Base-by-base conservation (phyloP, 176 grass and related monocot genomes). In the Puccinellia tenuiflora region DNA sequence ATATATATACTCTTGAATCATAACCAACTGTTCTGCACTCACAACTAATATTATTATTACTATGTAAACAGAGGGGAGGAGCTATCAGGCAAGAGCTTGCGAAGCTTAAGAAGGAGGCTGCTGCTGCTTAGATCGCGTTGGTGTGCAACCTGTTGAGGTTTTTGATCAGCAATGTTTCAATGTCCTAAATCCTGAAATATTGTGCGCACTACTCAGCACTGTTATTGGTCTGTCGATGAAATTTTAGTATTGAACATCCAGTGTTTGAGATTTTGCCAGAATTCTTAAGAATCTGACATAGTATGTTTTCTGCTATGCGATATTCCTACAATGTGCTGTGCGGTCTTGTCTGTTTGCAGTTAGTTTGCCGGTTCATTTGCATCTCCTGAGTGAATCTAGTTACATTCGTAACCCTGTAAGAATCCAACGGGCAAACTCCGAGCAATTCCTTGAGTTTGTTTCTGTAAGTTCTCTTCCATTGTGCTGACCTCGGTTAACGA, bases 21-120 rank as follows among this genome's bases (percentile, higher is more conserved):
- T 30, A 13, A 2, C 8, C 5, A 7, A 56, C 13, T 67, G 31
- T 50, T 22, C 1, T 69, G 15, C 22, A 43, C 34, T 25, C 17
- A n/a, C n/a, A n/a, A 8, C 54, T 82, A 45, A 81, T 52, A 50
- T 6, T 72, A 9, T 53, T 42, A 40, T 64, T 56, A 7, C 7
- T 30, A n/a, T 57, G 24, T 91, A 52, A 83, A 60, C 92, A 97
- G 95, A 92, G 95, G 42, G 92, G 90, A 51, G 88, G 95, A 39
- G 95, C 86, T 31, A 85, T 92, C 76, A 88, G 88, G 43, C 92
- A 92, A 83, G 92, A 97, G 83, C 86, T 97, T 9, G 77, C 90
- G 13, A 94, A 91, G 75, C 95, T 97, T 4, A 94, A 89, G 39
- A 94, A 91, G 88, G 76, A 86, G 83, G 90, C 66, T 81, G 66